A percentile compares a stretch with the other conserved stretches of the same genome.
These are phyloP conservation scores for Calocybe gambosa DNA, from an alignment of 1,284 basidiomycete genomes.

Conservation along the genomic window DNA sequence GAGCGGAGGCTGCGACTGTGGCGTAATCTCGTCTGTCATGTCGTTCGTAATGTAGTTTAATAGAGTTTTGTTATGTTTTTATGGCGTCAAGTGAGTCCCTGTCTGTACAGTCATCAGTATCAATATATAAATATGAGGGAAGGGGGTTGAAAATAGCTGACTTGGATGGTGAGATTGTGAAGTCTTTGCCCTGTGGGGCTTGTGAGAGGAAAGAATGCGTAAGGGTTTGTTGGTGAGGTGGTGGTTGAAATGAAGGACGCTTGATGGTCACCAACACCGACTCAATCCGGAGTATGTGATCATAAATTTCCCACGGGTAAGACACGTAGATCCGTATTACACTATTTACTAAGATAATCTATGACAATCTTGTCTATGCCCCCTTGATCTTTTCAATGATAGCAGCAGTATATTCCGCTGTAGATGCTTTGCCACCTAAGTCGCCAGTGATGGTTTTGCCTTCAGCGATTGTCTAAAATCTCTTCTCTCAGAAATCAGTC, in stretches of 20 bases:
- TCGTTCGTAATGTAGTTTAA: slow-evolving; percentile 64
- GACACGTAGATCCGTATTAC: slow-evolving; percentile 1
- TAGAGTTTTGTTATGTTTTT: slow-evolving; percentile 50
- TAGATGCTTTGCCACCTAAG: slow-evolving; percentile 86
- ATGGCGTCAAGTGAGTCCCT: slow-evolving; percentile 26
- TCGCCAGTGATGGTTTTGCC: slow-evolving; percentile 91
- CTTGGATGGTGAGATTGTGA: slow-evolving; percentile 50
- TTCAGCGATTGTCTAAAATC: slow-evolving; percentile 85
- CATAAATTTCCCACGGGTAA: slow-evolving; percentile 20
- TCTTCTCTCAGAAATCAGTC: slow-evolving; percentile 10
- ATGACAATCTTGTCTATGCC: slow-evolving; percentile 25
- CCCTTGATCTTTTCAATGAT: slow-evolving; percentile 72
- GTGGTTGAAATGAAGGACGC: slow-evolving; percentile 34
- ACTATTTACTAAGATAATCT: slow-evolving; percentile 9
- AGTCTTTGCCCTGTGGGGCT: slow-evolving; percentile 83
- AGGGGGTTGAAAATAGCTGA: slow-evolving; percentile 23
- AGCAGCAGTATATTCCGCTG: slow-evolving; percentile 81
- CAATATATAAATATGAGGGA: slow-evolving; percentile 10
- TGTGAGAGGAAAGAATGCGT: slow-evolving; percentile 62
- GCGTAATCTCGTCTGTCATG: slow-evolving; percentile 75
- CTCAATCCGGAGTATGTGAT: slow-evolving; percentile 22
- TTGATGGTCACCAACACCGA: slow-evolving; percentile 29
- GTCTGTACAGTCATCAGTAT: slow-evolving; percentile 16
- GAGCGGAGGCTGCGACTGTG: slow-evolving; percentile 46
- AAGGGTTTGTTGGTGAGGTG: slow-evolving; percentile 35